These are phyloP conservation scores for Aureococcus anophagefferens DNA, from an alignment of 108 stramenopile species.

Conservation along the genomic window DNA sequence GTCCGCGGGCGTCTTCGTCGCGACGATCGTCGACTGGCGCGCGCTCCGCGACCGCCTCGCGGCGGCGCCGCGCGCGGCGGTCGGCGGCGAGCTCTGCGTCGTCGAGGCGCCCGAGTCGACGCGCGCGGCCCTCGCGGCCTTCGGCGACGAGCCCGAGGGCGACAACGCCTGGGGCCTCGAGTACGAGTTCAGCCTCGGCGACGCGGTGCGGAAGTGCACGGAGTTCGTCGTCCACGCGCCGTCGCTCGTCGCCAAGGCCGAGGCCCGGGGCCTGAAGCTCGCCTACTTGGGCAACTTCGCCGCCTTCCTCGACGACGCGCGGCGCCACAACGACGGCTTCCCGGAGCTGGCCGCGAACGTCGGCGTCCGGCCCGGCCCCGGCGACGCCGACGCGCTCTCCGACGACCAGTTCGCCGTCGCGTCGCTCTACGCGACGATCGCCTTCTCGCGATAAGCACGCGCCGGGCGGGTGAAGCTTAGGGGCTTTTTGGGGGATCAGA, in stretches of 20 bases:
- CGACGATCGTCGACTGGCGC: background rate
- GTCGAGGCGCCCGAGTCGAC: background rate
- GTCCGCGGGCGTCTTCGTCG: background rate
- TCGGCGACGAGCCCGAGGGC: background rate
- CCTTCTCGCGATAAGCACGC: background rate
- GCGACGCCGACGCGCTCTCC: background rate
- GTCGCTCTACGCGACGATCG: background rate
- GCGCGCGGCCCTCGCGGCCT: background rate
- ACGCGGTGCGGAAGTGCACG: conserved; percentile 12
- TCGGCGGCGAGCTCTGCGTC: background rate
- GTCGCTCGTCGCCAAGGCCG: background rate
- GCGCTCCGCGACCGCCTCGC: background rate
- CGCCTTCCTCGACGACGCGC: background rate
- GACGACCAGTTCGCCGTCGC: background rate
- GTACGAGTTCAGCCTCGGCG: conserved; percentile 11
- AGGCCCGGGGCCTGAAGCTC: background rate
- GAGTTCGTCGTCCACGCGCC: conserved; percentile 6
- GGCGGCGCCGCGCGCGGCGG: background rate
- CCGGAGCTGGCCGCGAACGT: background rate
- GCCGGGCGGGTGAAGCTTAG: no score
- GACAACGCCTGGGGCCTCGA: conserved; percentile 3
- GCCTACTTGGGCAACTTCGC: background rate
- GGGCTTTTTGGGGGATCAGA: no score
- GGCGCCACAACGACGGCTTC: background rate
- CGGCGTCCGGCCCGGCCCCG: background rate